phyloP scores from a whole-genome alignment of 2,329 filamentous ascomycete genomes.

The Penicillium vulpinum region DNA sequence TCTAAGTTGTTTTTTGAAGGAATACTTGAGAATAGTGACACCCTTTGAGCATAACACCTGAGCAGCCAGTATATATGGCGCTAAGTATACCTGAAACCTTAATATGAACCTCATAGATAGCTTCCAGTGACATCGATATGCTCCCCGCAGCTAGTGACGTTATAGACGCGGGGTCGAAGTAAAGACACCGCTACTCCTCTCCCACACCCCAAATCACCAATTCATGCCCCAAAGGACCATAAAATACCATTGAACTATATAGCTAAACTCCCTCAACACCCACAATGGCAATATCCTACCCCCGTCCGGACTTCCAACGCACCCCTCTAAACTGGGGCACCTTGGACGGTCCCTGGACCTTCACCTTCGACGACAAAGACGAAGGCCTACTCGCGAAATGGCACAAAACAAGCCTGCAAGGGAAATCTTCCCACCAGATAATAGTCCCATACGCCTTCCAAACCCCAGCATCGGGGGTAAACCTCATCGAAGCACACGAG shows the following conservation, averaged over 20 bases:
- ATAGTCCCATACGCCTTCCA: conserved; percentile 67
- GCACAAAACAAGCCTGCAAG: conserved; percentile 49
- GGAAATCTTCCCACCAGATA: conserved; percentile 53
- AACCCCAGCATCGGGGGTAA: conserved; percentile 62
- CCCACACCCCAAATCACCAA: background rate
- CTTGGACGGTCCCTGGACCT: conserved; percentile 64
- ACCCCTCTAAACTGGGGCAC: conserved; percentile 57
- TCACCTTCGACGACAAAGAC: conserved; percentile 66
- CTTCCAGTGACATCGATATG: background rate
- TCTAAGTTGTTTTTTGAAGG: background rate
- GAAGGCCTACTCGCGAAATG: conserved; percentile 55
- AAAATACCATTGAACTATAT: background rate
- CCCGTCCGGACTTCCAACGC: conserved; percentile 65
- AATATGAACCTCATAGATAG: background rate
- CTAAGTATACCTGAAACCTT: background rate
- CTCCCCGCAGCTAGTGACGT: conserved; percentile 2
- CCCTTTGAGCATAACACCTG: background rate
- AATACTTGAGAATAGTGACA: no score
- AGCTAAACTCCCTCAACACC: background rate
- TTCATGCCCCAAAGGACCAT: background rate
- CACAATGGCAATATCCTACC: conserved; percentile 46
- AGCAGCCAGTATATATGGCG: no score
- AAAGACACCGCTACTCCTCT: background rate
- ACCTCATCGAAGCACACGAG: conserved; percentile 63
- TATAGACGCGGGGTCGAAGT: conserved; percentile 17